Conservation (phyloP, 495 filamentous ascomycete species). For the Talaromyces trachyspermus region DNA sequence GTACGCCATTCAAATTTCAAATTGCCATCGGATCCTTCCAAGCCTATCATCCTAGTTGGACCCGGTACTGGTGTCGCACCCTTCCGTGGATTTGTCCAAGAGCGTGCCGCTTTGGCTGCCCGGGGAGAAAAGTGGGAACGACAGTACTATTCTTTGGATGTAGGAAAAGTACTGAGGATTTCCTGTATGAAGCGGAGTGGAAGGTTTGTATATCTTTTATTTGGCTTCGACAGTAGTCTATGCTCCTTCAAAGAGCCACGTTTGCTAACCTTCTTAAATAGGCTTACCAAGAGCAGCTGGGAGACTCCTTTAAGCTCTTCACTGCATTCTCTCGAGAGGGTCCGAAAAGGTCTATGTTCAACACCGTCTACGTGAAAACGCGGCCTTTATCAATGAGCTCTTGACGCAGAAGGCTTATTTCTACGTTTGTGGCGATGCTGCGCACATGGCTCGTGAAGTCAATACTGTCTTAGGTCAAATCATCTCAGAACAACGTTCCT, state of each 20-base stretch:
- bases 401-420: conserved; percentile 87
- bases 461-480: conserved; percentile 79
- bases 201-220: conserved; percentile 54
- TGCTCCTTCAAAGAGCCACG: not conserved
- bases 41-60: conserved; percentile 92
- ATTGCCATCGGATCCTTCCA: conserved; percentile 87
- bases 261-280: conserved; percentile 26
- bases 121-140: conserved; percentile 78
- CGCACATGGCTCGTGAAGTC: conserved; percentile 97
- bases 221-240: conserved; percentile 1
- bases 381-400: conserved; percentile 79
- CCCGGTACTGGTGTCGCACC: conserved; percentile 96
- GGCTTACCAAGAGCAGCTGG: conserved; percentile 74
- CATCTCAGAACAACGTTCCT: conserved; percentile 69
- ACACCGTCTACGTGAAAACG: conserved; percentile 77
- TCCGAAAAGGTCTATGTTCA: conserved; percentile 92
- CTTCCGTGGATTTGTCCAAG: conserved; percentile 92
- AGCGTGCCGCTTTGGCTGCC: conserved; percentile 73
- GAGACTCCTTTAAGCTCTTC: conserved; percentile 79
- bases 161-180: conserved; percentile 77
- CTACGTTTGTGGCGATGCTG: conserved; percentile 97
- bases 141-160: conserved; percentile 95
- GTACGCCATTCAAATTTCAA: conserved; percentile 99
- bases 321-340: conserved; percentile 87
- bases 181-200: conserved; percentile 87